Conservation (phyloP, 495 filamentous ascomycete species). For the Tuber magnatum region DNA sequence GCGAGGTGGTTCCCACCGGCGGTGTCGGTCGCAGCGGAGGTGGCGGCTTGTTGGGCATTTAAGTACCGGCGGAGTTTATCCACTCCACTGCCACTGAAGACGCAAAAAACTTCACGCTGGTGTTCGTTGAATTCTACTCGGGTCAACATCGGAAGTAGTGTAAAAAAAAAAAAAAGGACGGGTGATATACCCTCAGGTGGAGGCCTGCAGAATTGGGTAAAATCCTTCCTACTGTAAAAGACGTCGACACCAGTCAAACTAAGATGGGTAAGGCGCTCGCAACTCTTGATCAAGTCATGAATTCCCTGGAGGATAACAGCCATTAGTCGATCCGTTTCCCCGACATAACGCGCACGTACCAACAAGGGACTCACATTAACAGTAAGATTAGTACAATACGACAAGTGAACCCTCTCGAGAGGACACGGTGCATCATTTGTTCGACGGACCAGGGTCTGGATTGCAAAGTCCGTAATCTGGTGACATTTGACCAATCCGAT, state of each 20-base stretch:
- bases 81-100: conserved; percentile 88
- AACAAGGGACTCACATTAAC: conserved; percentile 56
- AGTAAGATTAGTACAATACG: conserved; percentile 81
- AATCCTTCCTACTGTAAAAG: conserved; percentile 65
- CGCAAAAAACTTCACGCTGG: conserved; percentile 86
- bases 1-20: conserved; percentile 9
- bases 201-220: conserved; percentile 74
- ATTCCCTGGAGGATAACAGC: conserved; percentile 64
- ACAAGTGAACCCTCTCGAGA: conserved; percentile 90
- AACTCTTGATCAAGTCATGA: conserved; percentile 76
- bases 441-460: conserved; percentile 57
- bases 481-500: conserved; percentile 94
- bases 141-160: conserved; percentile 36
- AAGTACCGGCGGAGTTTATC: conserved; percentile 66
- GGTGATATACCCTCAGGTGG: conserved; percentile 60
- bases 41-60: conserved; percentile 48
- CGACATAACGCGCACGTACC: background rate
- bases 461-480: conserved; percentile 70
- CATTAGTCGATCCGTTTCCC: conserved; percentile 11
- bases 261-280: conserved; percentile 86
- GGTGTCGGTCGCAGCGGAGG: conserved; percentile 6
- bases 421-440: conserved; percentile 45
- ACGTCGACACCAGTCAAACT: conserved; percentile 91
- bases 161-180: background rate
- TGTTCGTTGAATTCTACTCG: conserved; percentile 84